phyloP scores from a whole-genome alignment of 345 rosid genomes.

The Triadica sebifera region DNA sequence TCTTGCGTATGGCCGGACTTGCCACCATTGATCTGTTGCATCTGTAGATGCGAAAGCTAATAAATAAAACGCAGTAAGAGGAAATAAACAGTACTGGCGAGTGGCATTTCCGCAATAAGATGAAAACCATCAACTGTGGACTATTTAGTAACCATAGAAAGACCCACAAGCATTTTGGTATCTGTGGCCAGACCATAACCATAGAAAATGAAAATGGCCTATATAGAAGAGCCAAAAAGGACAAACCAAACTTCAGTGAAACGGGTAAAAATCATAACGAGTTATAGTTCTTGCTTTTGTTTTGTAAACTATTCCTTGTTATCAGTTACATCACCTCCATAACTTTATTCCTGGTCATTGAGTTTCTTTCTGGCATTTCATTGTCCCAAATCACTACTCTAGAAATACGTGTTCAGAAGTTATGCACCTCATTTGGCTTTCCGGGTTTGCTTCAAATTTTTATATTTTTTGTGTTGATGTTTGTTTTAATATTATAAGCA shows the following conservation, averaged over 20 bases:
- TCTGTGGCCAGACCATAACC: neutral
- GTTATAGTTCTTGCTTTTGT: no score
- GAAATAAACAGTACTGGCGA: no score
- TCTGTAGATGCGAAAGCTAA: no score
- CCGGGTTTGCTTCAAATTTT: slow-evolving; percentile 3
- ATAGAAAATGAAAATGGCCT: neutral
- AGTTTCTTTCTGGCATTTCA: neutral
- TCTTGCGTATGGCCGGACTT: no score
- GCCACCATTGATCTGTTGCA: no score
- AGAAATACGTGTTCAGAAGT: neutral
- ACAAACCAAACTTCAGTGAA: neutral
- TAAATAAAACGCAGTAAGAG: no score
- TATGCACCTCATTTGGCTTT: neutral
- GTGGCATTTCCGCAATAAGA: no score
- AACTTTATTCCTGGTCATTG: no score
- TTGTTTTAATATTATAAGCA: neutral
- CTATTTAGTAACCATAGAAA: no score
- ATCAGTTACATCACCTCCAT: no score
- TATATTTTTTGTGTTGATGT: neutral
- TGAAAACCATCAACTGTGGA: no score
- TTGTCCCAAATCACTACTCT: neutral
- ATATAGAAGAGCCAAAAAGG: no score
- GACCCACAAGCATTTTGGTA: neutral
- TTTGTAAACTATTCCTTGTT: neutral
- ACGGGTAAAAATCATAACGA: neutral